Conservation (phyloP, 306 rosid species). For the Vigna nakashimae region DNA sequence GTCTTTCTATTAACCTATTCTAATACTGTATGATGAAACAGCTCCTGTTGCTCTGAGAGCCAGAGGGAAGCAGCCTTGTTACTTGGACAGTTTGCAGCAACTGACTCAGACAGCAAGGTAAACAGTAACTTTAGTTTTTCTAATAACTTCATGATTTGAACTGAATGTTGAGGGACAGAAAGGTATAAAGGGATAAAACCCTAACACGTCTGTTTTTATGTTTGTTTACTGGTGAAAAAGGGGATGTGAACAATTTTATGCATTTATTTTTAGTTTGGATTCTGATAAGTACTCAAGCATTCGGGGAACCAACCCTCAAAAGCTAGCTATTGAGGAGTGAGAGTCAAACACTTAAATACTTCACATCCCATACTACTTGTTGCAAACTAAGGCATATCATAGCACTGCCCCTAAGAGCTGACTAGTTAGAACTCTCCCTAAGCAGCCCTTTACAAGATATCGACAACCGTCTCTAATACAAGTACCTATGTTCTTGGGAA, state of each 20-base stretch:
- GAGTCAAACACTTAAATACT: too few relatives aligned
- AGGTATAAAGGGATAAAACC: background rate
- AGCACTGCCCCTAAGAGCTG: too few relatives aligned
- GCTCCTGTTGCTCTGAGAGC: constrained; percentile 96
- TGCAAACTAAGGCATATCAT: too few relatives aligned
- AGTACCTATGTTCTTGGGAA: too few relatives aligned
- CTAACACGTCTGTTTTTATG: background rate
- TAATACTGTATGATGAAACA: constrained; percentile 47
- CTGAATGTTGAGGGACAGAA: background rate
- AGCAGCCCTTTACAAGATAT: too few relatives aligned
- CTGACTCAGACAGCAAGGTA: constrained; percentile 99
- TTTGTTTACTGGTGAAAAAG: constrained; percentile 31
- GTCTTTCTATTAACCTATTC: constrained; percentile 11
- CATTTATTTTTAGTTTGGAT: constrained; percentile 16
- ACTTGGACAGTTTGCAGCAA: constrained; percentile 98
- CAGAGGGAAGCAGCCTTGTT: constrained; percentile 98
- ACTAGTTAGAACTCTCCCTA: too few relatives aligned
- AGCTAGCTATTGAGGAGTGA: too few relatives aligned
- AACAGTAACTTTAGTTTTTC: constrained; percentile 4
- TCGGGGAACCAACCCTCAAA: too few relatives aligned
- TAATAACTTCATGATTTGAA: constrained; percentile 19
- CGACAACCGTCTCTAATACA: too few relatives aligned
- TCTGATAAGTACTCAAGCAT: too few relatives aligned
- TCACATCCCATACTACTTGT: too few relatives aligned
- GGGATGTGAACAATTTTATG: background rate